Percentiles rank a stretch among this genome's conserved stretches.
Evolutionary conservation across 1,284 basidiomycete genomes (phyloP).

Genomic region (Somion occarium): DNA sequence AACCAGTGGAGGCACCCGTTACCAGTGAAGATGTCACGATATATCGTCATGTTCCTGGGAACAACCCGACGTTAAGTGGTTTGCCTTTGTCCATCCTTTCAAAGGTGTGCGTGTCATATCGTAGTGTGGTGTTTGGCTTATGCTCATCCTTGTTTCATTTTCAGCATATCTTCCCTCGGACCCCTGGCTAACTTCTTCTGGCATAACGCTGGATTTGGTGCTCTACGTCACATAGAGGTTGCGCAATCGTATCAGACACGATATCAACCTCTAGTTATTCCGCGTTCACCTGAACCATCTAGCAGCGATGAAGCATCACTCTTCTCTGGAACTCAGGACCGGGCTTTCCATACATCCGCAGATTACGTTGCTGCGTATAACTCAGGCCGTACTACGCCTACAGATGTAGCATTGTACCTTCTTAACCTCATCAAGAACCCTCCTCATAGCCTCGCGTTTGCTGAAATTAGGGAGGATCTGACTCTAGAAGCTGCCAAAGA

Average conservation of each 20-base stretch:
- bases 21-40: neutral
- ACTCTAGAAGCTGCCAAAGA: conserved; percentile 3
- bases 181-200: neutral
- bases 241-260: neutral
- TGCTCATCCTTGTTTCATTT: neutral
- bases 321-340: neutral
- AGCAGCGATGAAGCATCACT: neutral
- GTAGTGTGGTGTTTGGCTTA: neutral
- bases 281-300: neutral
- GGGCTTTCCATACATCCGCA: conserved; percentile 1
- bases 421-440: neutral
- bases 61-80: conserved; percentile 4
- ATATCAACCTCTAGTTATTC: conserved; percentile 1
- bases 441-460: conserved; percentile 3
- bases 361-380: conserved; percentile 5
- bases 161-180: neutral
- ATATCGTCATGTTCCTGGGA: neutral
- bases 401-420: conserved; percentile 4
- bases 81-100: neutral
- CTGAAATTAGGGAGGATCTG: conserved; percentile 1
- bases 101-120: neutral
- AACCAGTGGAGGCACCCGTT: neutral
- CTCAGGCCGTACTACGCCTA: conserved; percentile 1
- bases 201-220: neutral
- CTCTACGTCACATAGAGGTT: neutral